Percentiles rank a stretch among this genome's conserved stretches.
Evolutionary conservation across 306 rosid species (phyloP).

Genomic region (Canavalia ensiformis): DNA sequence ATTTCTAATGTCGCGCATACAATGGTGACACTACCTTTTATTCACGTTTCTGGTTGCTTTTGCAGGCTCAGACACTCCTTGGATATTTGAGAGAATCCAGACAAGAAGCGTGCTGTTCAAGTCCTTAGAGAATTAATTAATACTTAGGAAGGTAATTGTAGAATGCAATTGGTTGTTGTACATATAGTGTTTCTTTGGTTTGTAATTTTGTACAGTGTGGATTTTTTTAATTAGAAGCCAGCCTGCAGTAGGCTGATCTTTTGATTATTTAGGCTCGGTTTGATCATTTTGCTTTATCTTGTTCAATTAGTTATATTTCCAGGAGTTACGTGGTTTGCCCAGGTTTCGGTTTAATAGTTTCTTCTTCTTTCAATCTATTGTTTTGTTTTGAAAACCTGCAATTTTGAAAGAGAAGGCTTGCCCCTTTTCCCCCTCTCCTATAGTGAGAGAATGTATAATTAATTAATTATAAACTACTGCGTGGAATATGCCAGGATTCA

Average conservation of each 20-base stretch:
- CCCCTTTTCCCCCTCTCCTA: slow-evolving; percentile 36
- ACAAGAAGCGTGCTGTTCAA: slow-evolving; percentile 72
- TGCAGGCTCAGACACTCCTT: slow-evolving; percentile 89
- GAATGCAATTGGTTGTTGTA: slow-evolving; percentile 47
- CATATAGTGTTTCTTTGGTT: slow-evolving; percentile 49
- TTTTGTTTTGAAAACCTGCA: slow-evolving; percentile 53
- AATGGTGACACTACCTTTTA: too few species aligned
- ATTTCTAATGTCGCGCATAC: too few species aligned
- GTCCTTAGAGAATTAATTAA: slow-evolving; percentile 52
- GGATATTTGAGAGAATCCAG: slow-evolving; percentile 84
- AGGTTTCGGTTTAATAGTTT: slow-evolving; percentile 52
- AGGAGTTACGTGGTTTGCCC: slow-evolving; percentile 44
- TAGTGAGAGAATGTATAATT: slow-evolving; percentile 15
- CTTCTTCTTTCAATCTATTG: slow-evolving; percentile 38
- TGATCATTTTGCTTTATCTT: slow-evolving; percentile 35
- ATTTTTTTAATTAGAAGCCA: slow-evolving; percentile 50
- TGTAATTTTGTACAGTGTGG: slow-evolving; percentile 69
- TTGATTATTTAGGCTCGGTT: slow-evolving; percentile 58
- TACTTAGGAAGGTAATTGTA: slow-evolving; percentile 54
- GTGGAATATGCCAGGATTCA: slow-evolving; percentile 27
- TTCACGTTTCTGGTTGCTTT: slow-evolving; percentile 34
- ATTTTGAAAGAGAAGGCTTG: slow-evolving; percentile 39
- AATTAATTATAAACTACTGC: neutral
- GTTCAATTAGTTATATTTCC: slow-evolving; percentile 43
- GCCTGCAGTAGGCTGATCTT: slow-evolving; percentile 54